phyloP scores from a whole-genome alignment of 192 early-diverging fungal genomes.

The Funneliformis mosseae region DNA sequence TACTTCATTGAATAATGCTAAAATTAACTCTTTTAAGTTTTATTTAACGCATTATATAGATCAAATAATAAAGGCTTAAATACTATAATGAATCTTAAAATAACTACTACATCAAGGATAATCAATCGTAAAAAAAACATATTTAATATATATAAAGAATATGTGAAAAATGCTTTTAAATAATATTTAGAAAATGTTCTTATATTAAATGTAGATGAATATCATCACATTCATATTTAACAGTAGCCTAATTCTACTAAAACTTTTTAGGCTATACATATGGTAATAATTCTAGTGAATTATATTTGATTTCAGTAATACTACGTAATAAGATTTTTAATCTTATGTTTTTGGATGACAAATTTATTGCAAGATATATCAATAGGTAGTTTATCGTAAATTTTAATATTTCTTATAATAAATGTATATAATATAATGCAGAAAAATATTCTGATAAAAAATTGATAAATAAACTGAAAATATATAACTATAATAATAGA shows the following conservation, averaged over 20 bases:
- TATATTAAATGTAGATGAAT: not conserved
- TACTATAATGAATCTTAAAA: not conserved
- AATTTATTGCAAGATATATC: not conserved
- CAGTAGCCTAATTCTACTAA: too few species aligned
- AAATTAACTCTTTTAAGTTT: not conserved
- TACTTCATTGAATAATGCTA: too few species aligned
- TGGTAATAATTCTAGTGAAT: not conserved
- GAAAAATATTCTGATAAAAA: not conserved
- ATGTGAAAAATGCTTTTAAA: too few species aligned
- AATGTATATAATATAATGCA: too few species aligned
- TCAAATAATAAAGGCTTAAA: not conserved
- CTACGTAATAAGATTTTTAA: not conserved
- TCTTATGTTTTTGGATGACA: not conserved
- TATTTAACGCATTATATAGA: not conserved
- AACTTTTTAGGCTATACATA: not conserved
- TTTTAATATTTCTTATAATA: too few species aligned
- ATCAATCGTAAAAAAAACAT: not conserved
- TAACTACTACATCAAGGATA: not conserved
- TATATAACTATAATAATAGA: not conserved
- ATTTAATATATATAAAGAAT: not conserved
- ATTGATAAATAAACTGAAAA: not conserved
- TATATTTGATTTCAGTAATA: not conserved
- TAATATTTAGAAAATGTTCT: not conserved
- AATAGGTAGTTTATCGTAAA: too few species aligned
- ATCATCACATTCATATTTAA: too few species aligned